These are phyloP conservation scores for Glycine soja DNA, from an alignment of 306 rosid species.

Conservation along the genomic window DNA sequence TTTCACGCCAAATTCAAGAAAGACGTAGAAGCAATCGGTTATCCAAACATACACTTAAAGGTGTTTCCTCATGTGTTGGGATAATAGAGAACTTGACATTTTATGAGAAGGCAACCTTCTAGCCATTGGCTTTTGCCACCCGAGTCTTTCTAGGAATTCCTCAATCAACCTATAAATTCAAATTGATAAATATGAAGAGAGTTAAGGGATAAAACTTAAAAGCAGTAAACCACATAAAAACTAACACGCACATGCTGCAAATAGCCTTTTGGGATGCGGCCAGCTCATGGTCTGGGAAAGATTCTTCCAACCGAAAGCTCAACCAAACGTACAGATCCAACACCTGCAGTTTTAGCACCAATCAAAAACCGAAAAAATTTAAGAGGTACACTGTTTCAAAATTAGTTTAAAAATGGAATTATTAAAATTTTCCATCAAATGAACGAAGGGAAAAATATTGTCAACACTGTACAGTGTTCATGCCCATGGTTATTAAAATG, in stretches of 20 bases:
- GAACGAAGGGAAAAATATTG: constrained; percentile 23
- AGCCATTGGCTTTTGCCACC: constrained; percentile 72
- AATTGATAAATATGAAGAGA: constrained; percentile 32
- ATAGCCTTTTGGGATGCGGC: constrained; percentile 82
- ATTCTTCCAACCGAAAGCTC: constrained; percentile 86
- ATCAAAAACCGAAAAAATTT: constrained; percentile 25
- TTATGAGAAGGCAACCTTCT: constrained; percentile 47
- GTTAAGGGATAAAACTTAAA: constrained; percentile 31
- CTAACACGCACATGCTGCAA: constrained; percentile 77
- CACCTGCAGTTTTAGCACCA: constrained; percentile 68
- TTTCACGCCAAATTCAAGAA: neutral
- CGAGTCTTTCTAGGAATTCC: constrained; percentile 80
- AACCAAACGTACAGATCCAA: constrained; percentile 96
- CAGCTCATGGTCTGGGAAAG: constrained; percentile 85
- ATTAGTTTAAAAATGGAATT: constrained; percentile 3
- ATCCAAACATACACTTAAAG: constrained; percentile 30
- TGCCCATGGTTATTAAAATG: constrained; percentile 5
- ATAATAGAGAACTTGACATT: constrained; percentile 47
- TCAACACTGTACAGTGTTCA: neutral
- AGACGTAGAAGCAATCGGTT: neutral
- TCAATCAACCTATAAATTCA: constrained; percentile 75
- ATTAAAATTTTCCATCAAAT: constrained; percentile 39
- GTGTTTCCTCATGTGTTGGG: constrained; percentile 39
- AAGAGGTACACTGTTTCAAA: constrained; percentile 25
- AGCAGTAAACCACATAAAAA: neutral